Evolutionary conservation across 345 rosid species (phyloP).

Genomic region (Carallia pectinifolia): DNA sequence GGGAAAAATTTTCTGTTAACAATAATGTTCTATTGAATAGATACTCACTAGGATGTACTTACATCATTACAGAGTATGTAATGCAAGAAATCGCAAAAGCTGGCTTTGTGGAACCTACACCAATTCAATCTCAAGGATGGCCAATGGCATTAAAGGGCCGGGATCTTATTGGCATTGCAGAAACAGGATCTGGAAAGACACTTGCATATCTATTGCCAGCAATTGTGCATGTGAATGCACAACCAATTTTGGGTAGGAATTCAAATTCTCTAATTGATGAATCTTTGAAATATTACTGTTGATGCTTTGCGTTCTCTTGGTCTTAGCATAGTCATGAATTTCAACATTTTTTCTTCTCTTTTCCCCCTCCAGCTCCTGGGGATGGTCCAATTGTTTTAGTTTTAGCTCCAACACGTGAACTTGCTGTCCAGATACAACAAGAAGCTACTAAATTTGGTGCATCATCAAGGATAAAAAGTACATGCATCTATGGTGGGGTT

Average conservation of each 20-base stretch:
- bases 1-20: not conserved
- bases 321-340: slow-evolving; percentile 1
- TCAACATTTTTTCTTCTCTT: slow-evolving; percentile 8
- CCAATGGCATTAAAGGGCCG: slow-evolving; percentile 99
- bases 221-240: slow-evolving; percentile 97
- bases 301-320: slow-evolving; percentile 5
- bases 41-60: slow-evolving; percentile 12
- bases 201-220: slow-evolving; percentile 92
- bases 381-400: slow-evolving; percentile 98
- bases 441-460: slow-evolving; percentile 96
- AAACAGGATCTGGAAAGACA: slow-evolving; percentile 98
- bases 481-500: slow-evolving; percentile 98
- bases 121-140: slow-evolving; percentile 99
- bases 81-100: slow-evolving; percentile 90
- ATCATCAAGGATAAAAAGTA: slow-evolving; percentile 86
- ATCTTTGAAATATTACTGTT: slow-evolving; percentile 1
- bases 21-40: not conserved
- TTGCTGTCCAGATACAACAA: slow-evolving; percentile 99
- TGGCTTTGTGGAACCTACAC: slow-evolving; percentile 92
- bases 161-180: slow-evolving; percentile 96
- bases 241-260: slow-evolving; percentile 76
- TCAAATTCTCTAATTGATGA: slow-evolving; percentile 2
- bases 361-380: slow-evolving; percentile 62
- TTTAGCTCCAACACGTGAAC: slow-evolving; percentile 98
- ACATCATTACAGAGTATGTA: slow-evolving; percentile 67